Evolutionary conservation across 2,329 filamentous ascomycete species (phyloP).

Genomic region (Penicillium italicum): DNA sequence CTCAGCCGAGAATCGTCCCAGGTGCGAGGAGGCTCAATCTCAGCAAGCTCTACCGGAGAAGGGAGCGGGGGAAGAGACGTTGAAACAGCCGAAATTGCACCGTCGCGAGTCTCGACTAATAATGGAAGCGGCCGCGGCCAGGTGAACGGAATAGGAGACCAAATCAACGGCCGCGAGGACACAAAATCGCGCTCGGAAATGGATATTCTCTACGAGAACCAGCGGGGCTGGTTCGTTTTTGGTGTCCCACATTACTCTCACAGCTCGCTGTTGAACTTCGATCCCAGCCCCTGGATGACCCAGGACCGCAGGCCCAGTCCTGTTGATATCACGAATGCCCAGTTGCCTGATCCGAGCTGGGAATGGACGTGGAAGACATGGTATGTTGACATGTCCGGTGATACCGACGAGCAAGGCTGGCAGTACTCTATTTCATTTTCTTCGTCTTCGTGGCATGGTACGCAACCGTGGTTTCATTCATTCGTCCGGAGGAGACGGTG

Average conservation of each 20-base stretch:
- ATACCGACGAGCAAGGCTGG: conserved; percentile 88
- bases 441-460: conserved; percentile 80
- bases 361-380: conserved; percentile 75
- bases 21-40: conserved; percentile 17
- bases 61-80: conserved; percentile 9
- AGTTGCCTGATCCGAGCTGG: conserved; percentile 93
- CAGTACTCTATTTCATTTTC: conserved; percentile 89
- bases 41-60: conserved; percentile 16
- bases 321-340: conserved; percentile 76
- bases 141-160: not conserved
- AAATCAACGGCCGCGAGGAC: conserved; percentile 14
- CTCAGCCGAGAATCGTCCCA: conserved; percentile 20
- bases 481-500: conserved; percentile 89
- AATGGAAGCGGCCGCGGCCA: conserved; percentile 2
- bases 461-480: conserved; percentile 86
- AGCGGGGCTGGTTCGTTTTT: conserved; percentile 85
- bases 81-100: conserved; percentile 16
- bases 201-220: conserved; percentile 92
- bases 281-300: conserved; percentile 85
- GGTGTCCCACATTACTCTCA: conserved; percentile 86
- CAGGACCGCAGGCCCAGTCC: conserved; percentile 53
- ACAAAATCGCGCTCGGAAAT: conserved; percentile 51
- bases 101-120: conserved; percentile 9
- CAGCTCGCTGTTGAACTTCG: conserved; percentile 77
- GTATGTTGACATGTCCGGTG: conserved; percentile 75